These are phyloP conservation scores for Camellia oleifera DNA, from an alignment of 179 eudicot genomes.

Conservation along the genomic window DNA sequence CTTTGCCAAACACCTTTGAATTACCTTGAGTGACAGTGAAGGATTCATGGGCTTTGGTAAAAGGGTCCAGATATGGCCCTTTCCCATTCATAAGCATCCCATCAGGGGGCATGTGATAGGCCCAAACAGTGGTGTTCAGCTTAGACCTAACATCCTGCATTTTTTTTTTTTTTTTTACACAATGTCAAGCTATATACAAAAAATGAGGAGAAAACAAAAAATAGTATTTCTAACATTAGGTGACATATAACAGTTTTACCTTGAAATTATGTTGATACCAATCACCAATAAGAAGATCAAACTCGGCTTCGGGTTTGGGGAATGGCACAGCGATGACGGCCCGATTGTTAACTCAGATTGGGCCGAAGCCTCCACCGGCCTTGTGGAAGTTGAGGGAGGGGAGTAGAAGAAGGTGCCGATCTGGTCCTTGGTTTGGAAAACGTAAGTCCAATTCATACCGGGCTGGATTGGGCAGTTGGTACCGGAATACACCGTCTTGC, in stretches of 20 bases:
- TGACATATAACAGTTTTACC: not conserved
- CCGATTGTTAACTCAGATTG: conserved; percentile 17
- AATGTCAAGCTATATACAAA: too few species aligned
- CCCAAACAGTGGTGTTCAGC: not conserved
- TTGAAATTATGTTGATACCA: conserved; percentile 14
- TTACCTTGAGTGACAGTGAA: conserved; percentile 28
- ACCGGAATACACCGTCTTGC: conserved; percentile 25
- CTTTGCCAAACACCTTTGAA: too few species aligned
- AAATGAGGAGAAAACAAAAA: too few species aligned
- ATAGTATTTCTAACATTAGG: too few species aligned
- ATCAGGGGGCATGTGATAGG: conserved; percentile 3
- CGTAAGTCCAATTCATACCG: conserved; percentile 21
- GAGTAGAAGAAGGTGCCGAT: conserved; percentile 22
- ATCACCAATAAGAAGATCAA: conserved; percentile 23
- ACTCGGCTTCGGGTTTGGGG: conserved; percentile 17
- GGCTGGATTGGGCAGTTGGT: conserved; percentile 25
- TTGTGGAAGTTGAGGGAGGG: conserved; percentile 22
- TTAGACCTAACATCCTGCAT: not conserved
- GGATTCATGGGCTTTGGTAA: conserved; percentile 9
- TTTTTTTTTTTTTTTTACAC: not conserved
- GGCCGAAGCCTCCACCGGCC: conserved; percentile 23
- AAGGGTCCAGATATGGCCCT: not conserved
- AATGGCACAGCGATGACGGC: conserved; percentile 16
- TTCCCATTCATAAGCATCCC: conserved; percentile 19
- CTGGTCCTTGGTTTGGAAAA: conserved; percentile 21